A percentile compares a stretch with the other conserved stretches of the same genome.
phyloP scores from a whole-genome alignment of 176 grass and related monocot genomes.

The Carex myosuroides region DNA sequence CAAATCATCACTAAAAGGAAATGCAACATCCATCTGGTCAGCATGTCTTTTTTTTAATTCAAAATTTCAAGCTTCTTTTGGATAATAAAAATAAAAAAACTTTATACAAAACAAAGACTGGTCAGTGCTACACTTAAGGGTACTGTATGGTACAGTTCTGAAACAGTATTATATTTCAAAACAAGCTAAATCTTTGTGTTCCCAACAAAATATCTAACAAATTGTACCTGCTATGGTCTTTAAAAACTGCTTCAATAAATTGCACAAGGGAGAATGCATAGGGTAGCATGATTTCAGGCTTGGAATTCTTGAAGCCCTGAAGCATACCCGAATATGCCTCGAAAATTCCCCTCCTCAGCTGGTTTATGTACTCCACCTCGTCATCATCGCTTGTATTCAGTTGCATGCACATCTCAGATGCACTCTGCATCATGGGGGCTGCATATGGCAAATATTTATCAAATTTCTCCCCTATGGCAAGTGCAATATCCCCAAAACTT shows the following conservation, averaged over 20 bases:
- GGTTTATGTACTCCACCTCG: constrained; percentile 74
- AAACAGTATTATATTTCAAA: background rate
- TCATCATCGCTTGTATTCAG: constrained; percentile 72
- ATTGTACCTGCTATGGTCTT: constrained; percentile 51
- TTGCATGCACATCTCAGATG: constrained; percentile 51
- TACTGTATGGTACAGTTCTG: background rate
- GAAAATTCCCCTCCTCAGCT: constrained; percentile 70
- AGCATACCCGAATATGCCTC: constrained; percentile 91
- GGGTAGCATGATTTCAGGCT: constrained; percentile 71
- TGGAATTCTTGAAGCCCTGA: constrained; percentile 72
- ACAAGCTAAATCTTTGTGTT: background rate
- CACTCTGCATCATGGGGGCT: constrained; percentile 78
- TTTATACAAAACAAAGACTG: background rate
- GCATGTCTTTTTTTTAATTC: background rate
- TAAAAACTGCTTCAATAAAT: constrained; percentile 72
- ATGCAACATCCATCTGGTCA: background rate
- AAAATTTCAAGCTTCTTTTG: background rate
- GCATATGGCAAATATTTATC: constrained; percentile 83
- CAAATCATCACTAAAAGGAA: constrained; percentile 52
- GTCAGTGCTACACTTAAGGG: background rate
- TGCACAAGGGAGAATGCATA: constrained; percentile 54
- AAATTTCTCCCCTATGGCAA: constrained; percentile 85
- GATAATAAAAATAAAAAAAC: background rate
- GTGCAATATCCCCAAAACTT: constrained; percentile 80
- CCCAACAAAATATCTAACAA: constrained; percentile 6